These are phyloP conservation scores for Cudoniella acicularis DNA, from an alignment of 495 filamentous ascomycete genomes.

Conservation along the genomic window DNA sequence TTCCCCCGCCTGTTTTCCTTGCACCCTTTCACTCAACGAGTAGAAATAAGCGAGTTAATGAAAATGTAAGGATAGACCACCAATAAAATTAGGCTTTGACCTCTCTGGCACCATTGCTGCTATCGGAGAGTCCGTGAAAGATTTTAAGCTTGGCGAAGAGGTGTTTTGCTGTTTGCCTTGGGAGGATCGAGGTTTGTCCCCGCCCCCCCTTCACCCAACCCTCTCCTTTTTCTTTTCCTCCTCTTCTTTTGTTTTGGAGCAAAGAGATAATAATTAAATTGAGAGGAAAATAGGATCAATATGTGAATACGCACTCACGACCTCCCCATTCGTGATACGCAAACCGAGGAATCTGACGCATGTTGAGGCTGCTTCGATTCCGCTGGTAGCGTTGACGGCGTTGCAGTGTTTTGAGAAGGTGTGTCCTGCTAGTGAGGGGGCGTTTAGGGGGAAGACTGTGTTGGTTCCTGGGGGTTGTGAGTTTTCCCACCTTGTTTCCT, in stretches of 20 bases:
- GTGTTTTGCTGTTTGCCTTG: constrained; percentile 36
- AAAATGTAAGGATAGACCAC: constrained; percentile 13
- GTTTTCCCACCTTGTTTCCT: neutral
- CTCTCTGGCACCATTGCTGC: constrained; percentile 41
- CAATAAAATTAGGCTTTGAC: constrained; percentile 39
- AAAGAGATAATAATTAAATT: neutral
- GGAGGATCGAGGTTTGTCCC: constrained; percentile 22
- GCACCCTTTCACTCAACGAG: no score
- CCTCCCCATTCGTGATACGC: constrained; percentile 21
- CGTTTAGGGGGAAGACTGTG: neutral
- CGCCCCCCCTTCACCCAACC: no score
- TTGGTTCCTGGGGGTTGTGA: neutral
- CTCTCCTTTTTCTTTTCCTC: no score
- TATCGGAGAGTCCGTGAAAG: constrained; percentile 35
- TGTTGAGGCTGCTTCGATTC: constrained; percentile 32
- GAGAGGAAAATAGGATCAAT: neutral
- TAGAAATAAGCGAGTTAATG: no score
- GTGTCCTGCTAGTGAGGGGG: neutral
- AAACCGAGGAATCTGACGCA: constrained; percentile 37
- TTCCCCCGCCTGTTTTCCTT: no score
- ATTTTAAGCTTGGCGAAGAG: constrained; percentile 44
- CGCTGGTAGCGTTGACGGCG: constrained; percentile 34
- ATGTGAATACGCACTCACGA: constrained; percentile 34
- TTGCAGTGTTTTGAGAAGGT: constrained; percentile 39
- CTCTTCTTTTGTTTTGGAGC: neutral